Evolutionary conservation across 495 filamentous ascomycete genomes (phyloP).

Genomic region (Bombardia bombarda): DNA sequence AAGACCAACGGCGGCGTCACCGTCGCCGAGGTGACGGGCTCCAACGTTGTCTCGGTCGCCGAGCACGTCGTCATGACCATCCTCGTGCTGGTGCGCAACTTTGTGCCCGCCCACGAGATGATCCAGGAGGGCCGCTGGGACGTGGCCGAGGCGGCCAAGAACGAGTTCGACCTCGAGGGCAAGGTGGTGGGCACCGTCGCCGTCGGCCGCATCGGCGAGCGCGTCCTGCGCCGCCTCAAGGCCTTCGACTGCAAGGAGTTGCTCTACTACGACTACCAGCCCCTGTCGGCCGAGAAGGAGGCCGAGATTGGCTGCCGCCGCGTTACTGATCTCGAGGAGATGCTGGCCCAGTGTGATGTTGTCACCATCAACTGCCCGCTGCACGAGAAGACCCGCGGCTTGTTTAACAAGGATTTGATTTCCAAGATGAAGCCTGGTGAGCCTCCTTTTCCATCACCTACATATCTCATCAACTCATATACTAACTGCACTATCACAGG

Average conservation of each 20-base stretch:
- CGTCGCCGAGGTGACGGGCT: slow-evolving; percentile 93
- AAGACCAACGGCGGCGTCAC: slow-evolving; percentile 96
- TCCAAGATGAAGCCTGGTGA: slow-evolving; percentile 96
- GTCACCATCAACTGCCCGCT: slow-evolving; percentile 99
- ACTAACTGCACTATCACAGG: slow-evolving; percentile 35
- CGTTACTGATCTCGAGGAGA: slow-evolving; percentile 82
- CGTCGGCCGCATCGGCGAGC: slow-evolving; percentile 96
- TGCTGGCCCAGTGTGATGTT: slow-evolving; percentile 92
- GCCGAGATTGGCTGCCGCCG: slow-evolving; percentile 93
- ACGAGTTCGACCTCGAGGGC: slow-evolving; percentile 93
- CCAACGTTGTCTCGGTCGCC: slow-evolving; percentile 83
- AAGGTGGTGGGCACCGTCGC: slow-evolving; percentile 98
- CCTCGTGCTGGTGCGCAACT: slow-evolving; percentile 92
- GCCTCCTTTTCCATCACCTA: slow-evolving; percentile 12
- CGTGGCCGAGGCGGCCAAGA: slow-evolving; percentile 91
- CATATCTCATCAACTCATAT: slow-evolving; percentile 1
- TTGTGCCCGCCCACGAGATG: slow-evolving; percentile 93
- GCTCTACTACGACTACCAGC: slow-evolving; percentile 99
- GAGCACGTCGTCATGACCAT: slow-evolving; percentile 99
- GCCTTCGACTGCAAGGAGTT: slow-evolving; percentile 99
- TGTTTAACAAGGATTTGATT: slow-evolving; percentile 99
- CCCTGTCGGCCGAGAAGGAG: slow-evolving; percentile 76
- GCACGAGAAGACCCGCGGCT: slow-evolving; percentile 89
- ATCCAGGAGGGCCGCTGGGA: slow-evolving; percentile 86
- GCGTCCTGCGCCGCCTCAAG: slow-evolving; percentile 89